A percentile compares a stretch with the other conserved stretches of the same genome.
These are phyloP conservation scores for Cercospora sp. DNA, from an alignment of 2,329 filamentous ascomycete genomes.

Conservation along the genomic window DNA sequence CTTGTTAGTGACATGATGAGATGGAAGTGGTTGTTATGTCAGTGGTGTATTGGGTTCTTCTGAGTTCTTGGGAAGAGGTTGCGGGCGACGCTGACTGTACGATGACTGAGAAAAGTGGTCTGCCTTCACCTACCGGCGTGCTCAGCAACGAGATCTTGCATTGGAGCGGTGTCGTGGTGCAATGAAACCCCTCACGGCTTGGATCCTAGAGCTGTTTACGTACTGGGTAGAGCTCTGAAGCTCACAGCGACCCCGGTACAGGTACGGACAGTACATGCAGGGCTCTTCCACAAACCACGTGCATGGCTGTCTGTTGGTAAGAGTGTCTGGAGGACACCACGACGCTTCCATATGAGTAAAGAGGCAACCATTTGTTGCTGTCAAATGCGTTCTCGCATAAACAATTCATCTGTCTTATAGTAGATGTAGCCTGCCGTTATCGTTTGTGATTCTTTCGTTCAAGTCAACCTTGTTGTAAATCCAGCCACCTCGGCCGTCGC, in stretches of 20 bases:
- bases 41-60: no score
- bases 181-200: neutral
- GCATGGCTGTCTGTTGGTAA: neutral
- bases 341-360: neutral
- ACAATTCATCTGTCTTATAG: conserved; percentile 19
- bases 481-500: conserved; percentile 40
- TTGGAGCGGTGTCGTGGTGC: conserved; percentile 2
- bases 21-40: neutral
- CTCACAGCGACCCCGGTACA: neutral
- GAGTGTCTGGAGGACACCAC: neutral
- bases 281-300: neutral
- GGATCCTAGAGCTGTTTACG: conserved; percentile 9
- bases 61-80: neutral
- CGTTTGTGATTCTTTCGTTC: conserved; percentile 44
- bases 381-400: neutral
- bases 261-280: neutral
- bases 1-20: neutral
- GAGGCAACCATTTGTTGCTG: neutral
- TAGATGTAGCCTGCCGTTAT: conserved; percentile 40
- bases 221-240: conserved; percentile 1
- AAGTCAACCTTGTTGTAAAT: conserved; percentile 36
- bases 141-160: neutral
- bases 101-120: neutral
- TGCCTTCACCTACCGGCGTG: neutral
- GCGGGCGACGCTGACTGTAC: neutral